A percentile compares a stretch with the other conserved stretches of the same genome.
Evolutionary conservation across 108 stramenopile genomes (phyloP).

Genomic region (Pseudonitzschia pungens): DNA sequence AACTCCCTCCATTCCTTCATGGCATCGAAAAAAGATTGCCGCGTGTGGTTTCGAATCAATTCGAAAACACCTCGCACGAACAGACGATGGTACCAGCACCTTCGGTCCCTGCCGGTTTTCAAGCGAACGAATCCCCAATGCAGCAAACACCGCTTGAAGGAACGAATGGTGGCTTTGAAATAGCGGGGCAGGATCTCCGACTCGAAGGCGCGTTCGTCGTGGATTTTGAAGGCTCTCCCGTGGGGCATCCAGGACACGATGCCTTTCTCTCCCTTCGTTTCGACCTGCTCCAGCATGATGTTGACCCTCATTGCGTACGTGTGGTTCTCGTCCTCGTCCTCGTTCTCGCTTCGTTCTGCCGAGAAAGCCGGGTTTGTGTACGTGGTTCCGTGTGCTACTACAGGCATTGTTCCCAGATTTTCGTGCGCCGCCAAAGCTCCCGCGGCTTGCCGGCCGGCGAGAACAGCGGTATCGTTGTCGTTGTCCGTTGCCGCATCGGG

Average conservation of each 20-base stretch:
- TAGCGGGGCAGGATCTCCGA: conserved; percentile 47
- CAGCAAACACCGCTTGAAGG: conserved; percentile 53
- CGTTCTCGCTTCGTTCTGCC: background rate
- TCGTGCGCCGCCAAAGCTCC: background rate
- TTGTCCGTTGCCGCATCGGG: background rate
- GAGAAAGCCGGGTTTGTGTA: background rate
- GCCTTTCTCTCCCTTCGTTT: conserved; percentile 48
- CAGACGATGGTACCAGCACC: conserved; percentile 44
- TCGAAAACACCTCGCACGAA: conserved; percentile 39
- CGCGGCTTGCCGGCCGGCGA: background rate
- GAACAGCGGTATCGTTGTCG: background rate
- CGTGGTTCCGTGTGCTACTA: background rate
- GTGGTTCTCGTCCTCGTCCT: too few relatives aligned
- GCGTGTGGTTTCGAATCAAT: conserved; percentile 12
- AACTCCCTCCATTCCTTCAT: conserved; percentile 34
- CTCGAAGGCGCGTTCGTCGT: conserved; percentile 61
- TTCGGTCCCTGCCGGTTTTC: conserved; percentile 39
- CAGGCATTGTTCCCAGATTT: background rate
- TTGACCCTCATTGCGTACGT: conserved; percentile 58
- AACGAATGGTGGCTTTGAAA: conserved; percentile 32
- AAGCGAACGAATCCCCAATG: conserved; percentile 73
- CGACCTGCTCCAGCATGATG: conserved; percentile 60
- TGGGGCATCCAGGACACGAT: conserved; percentile 70
- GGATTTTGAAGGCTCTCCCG: conserved; percentile 73
- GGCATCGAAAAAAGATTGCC: conserved; percentile 30